These are phyloP conservation scores for Cordyceps pruinosa DNA, from an alignment of 2,329 filamentous ascomycete genomes.

Conservation along the genomic window DNA sequence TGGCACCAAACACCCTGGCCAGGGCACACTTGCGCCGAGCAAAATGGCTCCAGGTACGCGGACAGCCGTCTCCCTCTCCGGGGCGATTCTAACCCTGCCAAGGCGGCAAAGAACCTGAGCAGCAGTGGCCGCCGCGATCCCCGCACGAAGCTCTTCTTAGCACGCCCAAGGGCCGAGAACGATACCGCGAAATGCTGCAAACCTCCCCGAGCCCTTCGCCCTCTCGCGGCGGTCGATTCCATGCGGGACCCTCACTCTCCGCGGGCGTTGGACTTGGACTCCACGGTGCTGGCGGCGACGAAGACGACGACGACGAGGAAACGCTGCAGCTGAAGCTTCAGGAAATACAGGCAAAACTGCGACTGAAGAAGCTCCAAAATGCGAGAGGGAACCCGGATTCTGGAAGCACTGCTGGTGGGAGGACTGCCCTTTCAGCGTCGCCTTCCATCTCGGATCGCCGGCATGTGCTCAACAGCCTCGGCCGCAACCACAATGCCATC, in stretches of 20 bases:
- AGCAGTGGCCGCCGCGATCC: constrained; percentile 61
- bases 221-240: constrained; percentile 17
- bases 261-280: constrained; percentile 28
- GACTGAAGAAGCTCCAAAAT: constrained; percentile 78
- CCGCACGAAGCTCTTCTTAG: constrained; percentile 57
- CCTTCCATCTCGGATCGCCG: background rate
- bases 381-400: constrained; percentile 22
- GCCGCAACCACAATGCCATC: constrained; percentile 29
- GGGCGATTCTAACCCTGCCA: constrained; percentile 10
- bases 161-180: constrained; percentile 73
- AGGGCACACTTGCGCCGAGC: constrained; percentile 8
- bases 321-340: constrained; percentile 78
- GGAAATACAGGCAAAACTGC: constrained; percentile 81
- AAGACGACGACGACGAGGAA: constrained; percentile 92
- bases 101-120: constrained; percentile 32
- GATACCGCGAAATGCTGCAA: constrained; percentile 60
- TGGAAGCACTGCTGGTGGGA: constrained; percentile 15
- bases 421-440: constrained; percentile 1
- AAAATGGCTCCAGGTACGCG: constrained; percentile 18
- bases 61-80: background rate
- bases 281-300: constrained; percentile 50
- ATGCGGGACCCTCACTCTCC: constrained; percentile 15
- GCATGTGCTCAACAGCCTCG: background rate
- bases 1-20: constrained; percentile 3
- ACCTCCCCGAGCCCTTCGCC: constrained; percentile 65